phyloP scores from a whole-genome alignment of 495 filamentous ascomycete genomes.

The Aspergillus bertholletiae region DNA sequence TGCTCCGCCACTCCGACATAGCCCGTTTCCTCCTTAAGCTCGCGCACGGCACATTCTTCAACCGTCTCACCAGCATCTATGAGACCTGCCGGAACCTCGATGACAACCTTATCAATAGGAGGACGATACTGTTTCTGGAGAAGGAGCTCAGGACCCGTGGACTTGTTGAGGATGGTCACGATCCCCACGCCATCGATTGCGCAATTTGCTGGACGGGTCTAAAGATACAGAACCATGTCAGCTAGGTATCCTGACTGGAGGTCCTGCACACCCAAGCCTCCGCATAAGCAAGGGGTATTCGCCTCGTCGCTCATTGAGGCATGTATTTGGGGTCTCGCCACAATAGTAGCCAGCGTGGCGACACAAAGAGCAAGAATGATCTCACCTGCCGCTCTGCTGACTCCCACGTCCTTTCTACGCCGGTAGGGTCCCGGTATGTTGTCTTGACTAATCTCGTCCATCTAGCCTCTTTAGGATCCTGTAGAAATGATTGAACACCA shows the following conservation, averaged over 20 bases:
- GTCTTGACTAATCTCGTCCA: slow-evolving; percentile 72
- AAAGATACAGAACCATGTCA: not conserved
- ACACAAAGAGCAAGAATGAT: not conserved
- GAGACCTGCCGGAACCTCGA: slow-evolving; percentile 85
- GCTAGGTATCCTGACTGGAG: not conserved
- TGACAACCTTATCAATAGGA: slow-evolving; percentile 69
- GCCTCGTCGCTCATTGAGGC: not conserved
- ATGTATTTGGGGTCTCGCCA: not conserved
- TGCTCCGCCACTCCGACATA: slow-evolving; percentile 70
- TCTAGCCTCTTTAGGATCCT: slow-evolving; percentile 58
- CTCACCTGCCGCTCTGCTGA: slow-evolving; percentile 66
- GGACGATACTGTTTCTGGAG: slow-evolving; percentile 88
- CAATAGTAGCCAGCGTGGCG: not conserved
- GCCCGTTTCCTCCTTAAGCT: slow-evolving; percentile 92
- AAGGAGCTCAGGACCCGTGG: slow-evolving; percentile 68
- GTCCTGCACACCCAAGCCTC: not conserved
- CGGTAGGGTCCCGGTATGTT: slow-evolving; percentile 69
- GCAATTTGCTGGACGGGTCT: slow-evolving; percentile 62
- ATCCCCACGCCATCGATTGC: slow-evolving; percentile 90
- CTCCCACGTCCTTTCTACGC: slow-evolving; percentile 72
- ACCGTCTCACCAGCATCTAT: slow-evolving; percentile 79
- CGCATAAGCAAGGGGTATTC: not conserved
- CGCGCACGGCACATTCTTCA: slow-evolving; percentile 77
- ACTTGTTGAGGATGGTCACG: slow-evolving; percentile 76
- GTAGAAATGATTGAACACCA: not conserved